Base-by-base conservation (phyloP, 257 asterid species). In the Nicotiana otophora region DNA sequence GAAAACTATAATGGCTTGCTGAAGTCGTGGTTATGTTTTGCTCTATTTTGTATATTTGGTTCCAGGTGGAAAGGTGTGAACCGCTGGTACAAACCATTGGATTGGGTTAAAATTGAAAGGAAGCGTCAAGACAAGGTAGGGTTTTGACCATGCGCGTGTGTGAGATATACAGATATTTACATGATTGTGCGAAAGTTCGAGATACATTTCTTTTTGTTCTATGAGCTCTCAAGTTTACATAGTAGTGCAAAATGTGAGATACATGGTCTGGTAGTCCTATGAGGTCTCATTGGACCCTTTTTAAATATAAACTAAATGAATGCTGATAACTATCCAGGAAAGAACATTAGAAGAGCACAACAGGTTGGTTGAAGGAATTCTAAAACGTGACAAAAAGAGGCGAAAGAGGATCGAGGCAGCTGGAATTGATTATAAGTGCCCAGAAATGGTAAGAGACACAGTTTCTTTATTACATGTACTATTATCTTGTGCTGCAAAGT, bases 61-160 rank as follows among this genome's bases (percentile, higher is more conserved):
- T 75, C 80, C 74, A 96, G 99, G 87, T 96, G 99, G 99, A 96
- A 90, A 83, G 96, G 95, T 42, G 91, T 89, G 53, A 87, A 61
- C 78, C 93, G 92, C 78, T 36, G 78, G 84, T 85, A 88, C 90
- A 87, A 87, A 81, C 98, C 97, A 17, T 30, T 88, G 82, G 90
- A 94, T 82, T 90, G 97, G 97, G 95, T 93, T 81, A 86, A 68
- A 30, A 88, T 96, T 81, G 98, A 96, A 84, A 81, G 94, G 88
- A 92, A 89, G 83, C 94, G 81, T 81, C 99, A 90, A 39, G 94
- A 94, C 89, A 96, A 94, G 99, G 99, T 95, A 87, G 62, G 53
- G 46, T 48, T 26, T 53, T 75, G 26, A 75, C 17, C 36, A 20
- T 23, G 34, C 28, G 5, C 4, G 28, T 58, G 62, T 57, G 20